phyloP scores from a whole-genome alignment of 371 early-diverging fungal genomes.

The Mortierella sp. region DNA sequence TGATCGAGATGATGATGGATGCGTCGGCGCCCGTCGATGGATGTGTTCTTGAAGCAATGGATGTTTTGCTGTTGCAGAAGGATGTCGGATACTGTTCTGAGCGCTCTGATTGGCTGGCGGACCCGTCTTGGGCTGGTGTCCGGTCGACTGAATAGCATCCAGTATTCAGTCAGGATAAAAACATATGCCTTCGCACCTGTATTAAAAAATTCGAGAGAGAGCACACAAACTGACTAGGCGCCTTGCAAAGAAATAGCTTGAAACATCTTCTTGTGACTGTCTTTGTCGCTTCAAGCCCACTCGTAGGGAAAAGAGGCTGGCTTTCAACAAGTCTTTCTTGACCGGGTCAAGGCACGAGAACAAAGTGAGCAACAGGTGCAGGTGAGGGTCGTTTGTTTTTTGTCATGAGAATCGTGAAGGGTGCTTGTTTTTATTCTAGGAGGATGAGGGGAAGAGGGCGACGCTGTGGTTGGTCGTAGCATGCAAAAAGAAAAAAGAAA shows the following conservation, averaged over 20 bases:
- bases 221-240: constrained; percentile 1
- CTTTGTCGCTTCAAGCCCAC: not conserved
- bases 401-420: constrained; percentile 6
- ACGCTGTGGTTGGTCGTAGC: not conserved
- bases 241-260: constrained; percentile 6
- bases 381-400: not conserved
- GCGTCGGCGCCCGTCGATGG: constrained; percentile 7
- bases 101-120: constrained; percentile 7
- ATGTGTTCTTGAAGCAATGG: not conserved
- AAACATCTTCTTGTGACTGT: not conserved
- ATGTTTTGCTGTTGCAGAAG: not conserved
- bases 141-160: not conserved
- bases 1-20: constrained; percentile 9
- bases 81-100: not conserved
- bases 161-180: not conserved
- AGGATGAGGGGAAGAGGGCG: not conserved
- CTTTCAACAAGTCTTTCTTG: not conserved
- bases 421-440: not conserved
- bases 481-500: constrained; percentile 13
- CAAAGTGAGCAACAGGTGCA: not conserved
- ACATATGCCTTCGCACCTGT: constrained; percentile 20
- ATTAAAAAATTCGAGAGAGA: constrained; percentile 24
- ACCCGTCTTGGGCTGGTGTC: not conserved
- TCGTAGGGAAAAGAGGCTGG: not conserved
- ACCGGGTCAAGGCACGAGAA: not conserved